phyloP scores from a whole-genome alignment of 2,329 filamentous ascomycete species.

The Diplocarpon mali region DNA sequence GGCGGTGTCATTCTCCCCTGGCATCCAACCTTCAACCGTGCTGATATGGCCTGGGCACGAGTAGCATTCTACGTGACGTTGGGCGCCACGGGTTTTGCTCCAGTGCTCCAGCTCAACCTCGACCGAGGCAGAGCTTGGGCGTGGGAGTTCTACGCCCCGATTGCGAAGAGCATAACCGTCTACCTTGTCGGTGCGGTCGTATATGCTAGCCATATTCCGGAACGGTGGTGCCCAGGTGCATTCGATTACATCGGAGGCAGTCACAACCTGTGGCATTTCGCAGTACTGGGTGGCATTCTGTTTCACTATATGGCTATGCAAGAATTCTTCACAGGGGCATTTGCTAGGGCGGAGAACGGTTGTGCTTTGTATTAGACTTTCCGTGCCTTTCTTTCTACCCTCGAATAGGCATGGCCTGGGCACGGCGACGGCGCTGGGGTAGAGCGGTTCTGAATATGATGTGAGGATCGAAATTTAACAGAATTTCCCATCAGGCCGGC shows the following conservation, averaged over 20 bases:
- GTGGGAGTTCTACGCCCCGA: conserved; percentile 79
- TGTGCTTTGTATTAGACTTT: conserved; percentile 19
- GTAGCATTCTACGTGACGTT: conserved; percentile 87
- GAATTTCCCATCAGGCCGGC: no score
- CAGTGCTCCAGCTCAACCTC: conserved; percentile 70
- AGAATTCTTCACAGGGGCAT: conserved; percentile 75
- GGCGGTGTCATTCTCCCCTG: conserved; percentile 87
- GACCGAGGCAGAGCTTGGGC: conserved; percentile 72
- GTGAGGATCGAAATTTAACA: no score
- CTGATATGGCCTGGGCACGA: conserved; percentile 85
- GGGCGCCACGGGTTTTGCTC: conserved; percentile 78
- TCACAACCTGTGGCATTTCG: conserved; percentile 96
- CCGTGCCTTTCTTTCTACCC: no score
- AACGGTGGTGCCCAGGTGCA: conserved; percentile 82
- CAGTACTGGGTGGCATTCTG: conserved; percentile 88
- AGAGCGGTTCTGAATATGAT: no score
- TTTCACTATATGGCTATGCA: conserved; percentile 97
- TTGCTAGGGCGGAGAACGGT: conserved; percentile 44
- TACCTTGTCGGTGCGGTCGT: conserved; percentile 77
- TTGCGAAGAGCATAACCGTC: conserved; percentile 75
- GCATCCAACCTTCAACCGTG: conserved; percentile 88
- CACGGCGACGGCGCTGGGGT: no score
- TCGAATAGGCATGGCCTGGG: no score
- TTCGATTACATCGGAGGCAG: conserved; percentile 94
- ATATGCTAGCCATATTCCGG: conserved; percentile 86